Evolutionary conservation across 2,329 filamentous ascomycete genomes (phyloP).

Genomic region (Periconia macrospinosa): DNA sequence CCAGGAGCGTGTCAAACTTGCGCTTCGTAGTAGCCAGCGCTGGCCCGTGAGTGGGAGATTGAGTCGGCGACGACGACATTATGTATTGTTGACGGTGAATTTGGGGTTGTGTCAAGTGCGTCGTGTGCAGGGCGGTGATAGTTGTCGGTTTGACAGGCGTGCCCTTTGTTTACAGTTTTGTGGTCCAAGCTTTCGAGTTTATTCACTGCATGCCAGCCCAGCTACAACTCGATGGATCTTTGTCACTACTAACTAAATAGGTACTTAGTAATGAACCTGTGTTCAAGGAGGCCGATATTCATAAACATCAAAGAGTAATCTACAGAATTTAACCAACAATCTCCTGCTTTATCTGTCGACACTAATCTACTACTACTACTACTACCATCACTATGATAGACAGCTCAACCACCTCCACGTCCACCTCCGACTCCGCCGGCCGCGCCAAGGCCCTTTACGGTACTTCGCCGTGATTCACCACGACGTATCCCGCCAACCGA

Average conservation of each 20-base stretch:
- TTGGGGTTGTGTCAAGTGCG: neutral
- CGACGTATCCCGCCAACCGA: constrained; percentile 18
- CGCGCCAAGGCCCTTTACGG: neutral
- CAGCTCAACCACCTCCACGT: no score
- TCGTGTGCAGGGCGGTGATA: neutral
- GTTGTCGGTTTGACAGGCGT: neutral
- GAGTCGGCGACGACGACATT: constrained; percentile 13
- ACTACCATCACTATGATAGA: neutral
- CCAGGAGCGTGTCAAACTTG: constrained; percentile 77
- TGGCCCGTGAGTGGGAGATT: constrained; percentile 30
- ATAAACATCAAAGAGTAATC: no score
- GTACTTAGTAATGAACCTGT: no score
- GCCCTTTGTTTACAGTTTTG: constrained; percentile 26
- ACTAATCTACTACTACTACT: no score
- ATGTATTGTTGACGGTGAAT: neutral
- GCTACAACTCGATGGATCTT: neutral
- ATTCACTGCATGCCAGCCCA: neutral
- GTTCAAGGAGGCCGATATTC: neutral
- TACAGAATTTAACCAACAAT: no score
- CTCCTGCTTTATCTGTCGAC: no score
- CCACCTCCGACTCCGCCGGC: no score
- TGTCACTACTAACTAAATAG: neutral
- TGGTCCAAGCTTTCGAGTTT: neutral
- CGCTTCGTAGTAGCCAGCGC: constrained; percentile 78
- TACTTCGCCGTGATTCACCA: constrained; percentile 5